Evolutionary conservation across 169 alveolate genomes (phyloP).

Genomic region (Babesia bigemina): DNA sequence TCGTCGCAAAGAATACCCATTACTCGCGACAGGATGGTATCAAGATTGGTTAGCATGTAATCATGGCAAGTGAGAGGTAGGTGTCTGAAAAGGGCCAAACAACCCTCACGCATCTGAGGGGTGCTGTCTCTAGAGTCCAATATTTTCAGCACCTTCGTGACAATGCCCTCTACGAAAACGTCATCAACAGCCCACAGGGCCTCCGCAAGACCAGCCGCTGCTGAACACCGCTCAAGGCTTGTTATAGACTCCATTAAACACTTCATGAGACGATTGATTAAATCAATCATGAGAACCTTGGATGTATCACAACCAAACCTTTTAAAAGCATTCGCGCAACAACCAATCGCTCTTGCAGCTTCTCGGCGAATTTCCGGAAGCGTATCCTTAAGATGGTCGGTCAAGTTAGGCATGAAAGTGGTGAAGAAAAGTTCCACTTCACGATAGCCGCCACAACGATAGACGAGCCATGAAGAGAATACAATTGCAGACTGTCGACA

Average conservation of each 20-base stretch:
- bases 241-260: constrained; percentile 36
- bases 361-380: constrained; percentile 46
- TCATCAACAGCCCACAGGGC: constrained; percentile 49
- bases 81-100: constrained; percentile 36
- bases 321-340: constrained; percentile 40
- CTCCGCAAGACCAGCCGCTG: constrained; percentile 52
- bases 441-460: constrained; percentile 15
- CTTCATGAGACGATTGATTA: constrained; percentile 31
- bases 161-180: constrained; percentile 23
- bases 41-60: constrained; percentile 10
- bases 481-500: constrained; percentile 31
- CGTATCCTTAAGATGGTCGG: constrained; percentile 38
- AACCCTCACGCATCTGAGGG: constrained; percentile 45
- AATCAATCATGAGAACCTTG: constrained; percentile 22
- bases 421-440: constrained; percentile 47
- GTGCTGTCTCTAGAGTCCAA: constrained; percentile 28
- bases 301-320: constrained; percentile 32
- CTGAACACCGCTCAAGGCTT: constrained; percentile 42
- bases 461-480: constrained; percentile 38
- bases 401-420: constrained; percentile 24
- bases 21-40: constrained; percentile 14
- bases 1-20: constrained; percentile 18
- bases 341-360: constrained; percentile 45
- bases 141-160: constrained; percentile 12
- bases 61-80: constrained; percentile 32